Evolutionary conservation across 306 rosid species (phyloP).

Genomic region (Rosa rugosa): DNA sequence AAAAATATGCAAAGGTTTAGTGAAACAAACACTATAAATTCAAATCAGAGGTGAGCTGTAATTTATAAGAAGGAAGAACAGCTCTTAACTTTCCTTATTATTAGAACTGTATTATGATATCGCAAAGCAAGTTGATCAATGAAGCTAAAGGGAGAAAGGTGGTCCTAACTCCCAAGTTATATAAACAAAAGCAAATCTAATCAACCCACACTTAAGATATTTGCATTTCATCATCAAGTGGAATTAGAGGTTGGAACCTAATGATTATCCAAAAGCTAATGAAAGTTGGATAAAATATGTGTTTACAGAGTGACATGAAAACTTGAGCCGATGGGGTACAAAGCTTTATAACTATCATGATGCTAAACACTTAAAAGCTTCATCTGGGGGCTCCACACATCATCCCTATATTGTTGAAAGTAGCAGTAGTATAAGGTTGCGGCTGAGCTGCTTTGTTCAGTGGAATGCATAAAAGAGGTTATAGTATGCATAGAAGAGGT

Average conservation of each 20-base stretch:
- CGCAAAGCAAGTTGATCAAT: constrained; percentile 4
- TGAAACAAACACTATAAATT: not conserved
- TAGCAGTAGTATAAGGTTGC: constrained; percentile 24
- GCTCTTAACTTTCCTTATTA: not conserved
- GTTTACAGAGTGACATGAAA: not conserved
- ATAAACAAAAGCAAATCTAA: not conserved
- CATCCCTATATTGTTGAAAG: constrained; percentile 24
- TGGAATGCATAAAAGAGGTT: constrained; percentile 28
- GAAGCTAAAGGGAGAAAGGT: constrained; percentile 4
- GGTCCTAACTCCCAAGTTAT: not conserved
- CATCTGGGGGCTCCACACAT: constrained; percentile 43
- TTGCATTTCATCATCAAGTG: constrained; percentile 3
- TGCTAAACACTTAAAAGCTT: constrained; percentile 28
- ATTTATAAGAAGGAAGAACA: not conserved
- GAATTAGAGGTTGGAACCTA: not conserved
- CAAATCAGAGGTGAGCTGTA: not conserved
- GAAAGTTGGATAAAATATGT: not conserved
- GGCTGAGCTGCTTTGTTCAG: constrained; percentile 1
- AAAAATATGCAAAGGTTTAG: not conserved
- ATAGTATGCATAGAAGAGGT: too few species aligned
- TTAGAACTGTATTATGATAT: not conserved
- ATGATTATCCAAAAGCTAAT: constrained; percentile 11
- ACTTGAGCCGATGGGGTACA: not conserved
- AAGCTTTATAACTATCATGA: constrained; percentile 20
- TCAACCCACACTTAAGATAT: not conserved